Conservation (phyloP, 2,329 filamentous ascomycete species). For the Sphaerostilbella broomeana region DNA sequence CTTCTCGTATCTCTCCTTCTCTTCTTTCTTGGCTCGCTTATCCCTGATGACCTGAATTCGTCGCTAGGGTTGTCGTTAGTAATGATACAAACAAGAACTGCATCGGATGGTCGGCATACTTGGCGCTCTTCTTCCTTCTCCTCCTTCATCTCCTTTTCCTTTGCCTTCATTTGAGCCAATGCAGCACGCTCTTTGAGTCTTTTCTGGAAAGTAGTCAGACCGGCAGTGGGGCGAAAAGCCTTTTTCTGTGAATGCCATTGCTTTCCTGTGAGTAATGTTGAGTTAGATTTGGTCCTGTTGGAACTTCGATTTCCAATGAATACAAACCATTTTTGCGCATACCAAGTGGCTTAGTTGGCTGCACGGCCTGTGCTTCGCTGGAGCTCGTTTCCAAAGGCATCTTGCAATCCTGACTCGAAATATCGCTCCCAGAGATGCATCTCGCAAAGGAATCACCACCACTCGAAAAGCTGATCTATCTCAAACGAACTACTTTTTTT, state of each 20-base stretch:
- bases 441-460: no score
- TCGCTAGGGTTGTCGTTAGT: conserved; percentile 42
- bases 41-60: conserved; percentile 77
- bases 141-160: conserved; percentile 91
- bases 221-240: conserved; percentile 75
- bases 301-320: not conserved
- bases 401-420: not conserved
- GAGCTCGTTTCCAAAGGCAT: conserved; percentile 5
- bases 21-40: conserved; percentile 80
- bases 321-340: conserved; percentile 77
- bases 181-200: conserved; percentile 64
- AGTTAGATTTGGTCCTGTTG: not conserved
- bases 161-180: conserved; percentile 74
- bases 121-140: conserved; percentile 88
- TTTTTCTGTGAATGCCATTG: conserved; percentile 84
- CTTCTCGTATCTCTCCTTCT: conserved; percentile 86
- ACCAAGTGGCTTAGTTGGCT: conserved; percentile 43
- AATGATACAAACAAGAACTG: not conserved
- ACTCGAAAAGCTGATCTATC: no score
- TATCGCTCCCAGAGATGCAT: no score
- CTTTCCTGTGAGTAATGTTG: conserved; percentile 59
- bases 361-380: conserved; percentile 28
- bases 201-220: conserved; percentile 72
- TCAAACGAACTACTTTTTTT: no score
- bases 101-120: conserved; percentile 41